Percentiles rank a stretch among this genome's conserved stretches.
Conservation (phyloP, 805 yeast genomes). For the Teunomyces atbi region DNA sequence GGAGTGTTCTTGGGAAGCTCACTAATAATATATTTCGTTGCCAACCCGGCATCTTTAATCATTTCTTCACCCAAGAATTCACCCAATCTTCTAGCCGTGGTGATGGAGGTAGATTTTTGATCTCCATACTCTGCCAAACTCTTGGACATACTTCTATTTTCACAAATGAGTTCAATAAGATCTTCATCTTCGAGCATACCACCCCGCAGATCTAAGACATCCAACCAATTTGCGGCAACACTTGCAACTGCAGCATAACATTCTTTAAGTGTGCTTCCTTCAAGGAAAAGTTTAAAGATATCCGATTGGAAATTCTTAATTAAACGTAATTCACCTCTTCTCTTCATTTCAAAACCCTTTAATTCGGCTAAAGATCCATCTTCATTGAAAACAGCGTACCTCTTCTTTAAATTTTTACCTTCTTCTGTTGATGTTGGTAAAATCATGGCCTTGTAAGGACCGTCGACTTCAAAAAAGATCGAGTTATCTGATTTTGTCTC, state of each 20-base stretch:
- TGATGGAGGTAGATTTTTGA: slow-evolving; percentile 92
- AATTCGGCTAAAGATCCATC: slow-evolving; percentile 94
- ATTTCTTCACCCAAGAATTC: slow-evolving; percentile 94
- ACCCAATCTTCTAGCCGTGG: slow-evolving; percentile 90
- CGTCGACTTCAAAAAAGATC: slow-evolving; percentile 97
- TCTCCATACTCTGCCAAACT: slow-evolving; percentile 83
- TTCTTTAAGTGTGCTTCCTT: slow-evolving; percentile 72
- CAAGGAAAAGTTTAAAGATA: slow-evolving; percentile 84
- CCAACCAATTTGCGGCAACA: slow-evolving; percentile 95
- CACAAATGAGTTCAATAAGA: slow-evolving; percentile 90
- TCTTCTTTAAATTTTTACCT: slow-evolving; percentile 92
- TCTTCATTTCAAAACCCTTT: slow-evolving; percentile 93
- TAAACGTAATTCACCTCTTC: slow-evolving; percentile 93
- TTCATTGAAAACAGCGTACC: slow-evolving; percentile 95
- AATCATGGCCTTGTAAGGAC: slow-evolving; percentile 97
- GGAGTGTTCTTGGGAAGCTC: slow-evolving; percentile 81
- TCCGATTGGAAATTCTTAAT: slow-evolving; percentile 95
- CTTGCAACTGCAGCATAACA: slow-evolving; percentile 89
- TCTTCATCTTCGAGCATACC: slow-evolving; percentile 88
- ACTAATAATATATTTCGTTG: slow-evolving; percentile 90
- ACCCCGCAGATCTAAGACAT: slow-evolving; percentile 86
- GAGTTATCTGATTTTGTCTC: slow-evolving; percentile 85
- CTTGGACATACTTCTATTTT: slow-evolving; percentile 93
- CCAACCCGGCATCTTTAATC: slow-evolving; percentile 95
- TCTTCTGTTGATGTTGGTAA: slow-evolving; percentile 96